These are phyloP conservation scores for Lipomyces mesembrius DNA, from an alignment of 805 yeast species.

Conservation along the genomic window DNA sequence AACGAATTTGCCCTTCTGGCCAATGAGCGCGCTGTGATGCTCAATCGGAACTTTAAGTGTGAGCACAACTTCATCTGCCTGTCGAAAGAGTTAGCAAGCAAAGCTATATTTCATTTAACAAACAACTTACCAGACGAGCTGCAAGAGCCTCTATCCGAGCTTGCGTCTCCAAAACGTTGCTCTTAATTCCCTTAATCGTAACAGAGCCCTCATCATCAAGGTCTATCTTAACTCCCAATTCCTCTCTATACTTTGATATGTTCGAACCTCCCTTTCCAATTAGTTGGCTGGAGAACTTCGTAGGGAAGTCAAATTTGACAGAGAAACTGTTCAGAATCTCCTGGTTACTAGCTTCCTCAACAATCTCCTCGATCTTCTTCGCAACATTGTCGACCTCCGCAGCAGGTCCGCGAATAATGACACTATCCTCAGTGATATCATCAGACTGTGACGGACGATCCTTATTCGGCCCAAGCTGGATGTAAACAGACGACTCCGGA, in stretches of 20 bases:
- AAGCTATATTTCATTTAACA: background rate
- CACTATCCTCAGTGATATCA: conserved; percentile 53
- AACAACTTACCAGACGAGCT: conserved; percentile 57
- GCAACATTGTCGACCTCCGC: conserved; percentile 61
- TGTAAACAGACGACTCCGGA: conserved; percentile 47
- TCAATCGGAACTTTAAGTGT: conserved; percentile 73
- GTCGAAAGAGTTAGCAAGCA: background rate
- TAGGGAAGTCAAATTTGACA: conserved; percentile 63
- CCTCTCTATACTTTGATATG: conserved; percentile 68
- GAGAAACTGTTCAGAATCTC: conserved; percentile 54
- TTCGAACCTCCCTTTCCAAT: conserved; percentile 89
- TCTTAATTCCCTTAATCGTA: conserved; percentile 73
- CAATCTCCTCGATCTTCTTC: conserved; percentile 57
- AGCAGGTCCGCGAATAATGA: conserved; percentile 72
- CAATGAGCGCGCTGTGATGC: conserved; percentile 81
- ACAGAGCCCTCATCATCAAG: conserved; percentile 64
- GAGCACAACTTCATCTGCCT: conserved; percentile 73
- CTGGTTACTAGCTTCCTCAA: conserved; percentile 60
- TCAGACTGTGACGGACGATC: conserved; percentile 42
- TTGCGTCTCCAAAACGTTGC: conserved; percentile 75
- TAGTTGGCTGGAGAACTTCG: conserved; percentile 69
- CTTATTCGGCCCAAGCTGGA: conserved; percentile 44
- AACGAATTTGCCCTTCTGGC: conserved; percentile 78
- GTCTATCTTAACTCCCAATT: conserved; percentile 77
- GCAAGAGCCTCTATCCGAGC: conserved; percentile 60